Evolutionary conservation across 2,329 filamentous ascomycete genomes (phyloP), one percentile per base, ranked within the genome.

Genomic region (Colletotrichum chlorophyti): DNA sequence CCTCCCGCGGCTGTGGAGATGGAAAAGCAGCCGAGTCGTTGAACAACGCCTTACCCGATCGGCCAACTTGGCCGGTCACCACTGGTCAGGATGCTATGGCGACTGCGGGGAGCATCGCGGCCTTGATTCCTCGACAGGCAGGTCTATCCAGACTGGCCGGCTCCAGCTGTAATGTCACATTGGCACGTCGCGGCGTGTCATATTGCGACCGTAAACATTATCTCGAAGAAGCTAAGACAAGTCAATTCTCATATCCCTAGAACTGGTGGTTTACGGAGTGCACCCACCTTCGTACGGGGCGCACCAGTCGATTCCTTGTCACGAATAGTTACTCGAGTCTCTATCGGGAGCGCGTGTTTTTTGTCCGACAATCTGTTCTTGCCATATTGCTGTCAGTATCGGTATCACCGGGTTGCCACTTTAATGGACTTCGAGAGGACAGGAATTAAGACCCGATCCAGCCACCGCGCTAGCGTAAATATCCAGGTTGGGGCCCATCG

Each of bases 211-310:
- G 48, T 53, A n/a, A n/a, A n/a, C n/a, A n/a, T n/a, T n/a, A n/a
- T n/a, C n/a, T n/a, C n/a, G n/a, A n/a, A n/a, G n/a, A n/a, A n/a
- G n/a, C n/a, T n/a, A n/a, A n/a, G n/a, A n/a, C n/a, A n/a, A n/a
- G n/a, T n/a, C n/a, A n/a, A n/a, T n/a, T n/a, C n/a, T n/a, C n/a
- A n/a, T n/a, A n/a, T n/a, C n/a, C n/a, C n/a, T n/a, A n/a, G n/a
- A n/a, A n/a, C n/a, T n/a, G n/a, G n/a, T n/a, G n/a, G n/a, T 37
- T 47, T 55, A 45, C 53, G 46, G 46, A 57, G 53, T 51, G 37
- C 53, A 57, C 51, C 53, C 53, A 51, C 46, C 19, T 5, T 21
- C 15, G 12, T 27, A n/a, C n/a, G 24, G 21, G 31, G 34, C 11
- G 47, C 21, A 46, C 32, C 40, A 40, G 38, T 42, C 53, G 46